Percentiles rank a stretch among this genome's conserved stretches.
These are phyloP conservation scores for Botryotinia globosa DNA, from an alignment of 2,329 filamentous ascomycete genomes.

Conservation along the genomic window DNA sequence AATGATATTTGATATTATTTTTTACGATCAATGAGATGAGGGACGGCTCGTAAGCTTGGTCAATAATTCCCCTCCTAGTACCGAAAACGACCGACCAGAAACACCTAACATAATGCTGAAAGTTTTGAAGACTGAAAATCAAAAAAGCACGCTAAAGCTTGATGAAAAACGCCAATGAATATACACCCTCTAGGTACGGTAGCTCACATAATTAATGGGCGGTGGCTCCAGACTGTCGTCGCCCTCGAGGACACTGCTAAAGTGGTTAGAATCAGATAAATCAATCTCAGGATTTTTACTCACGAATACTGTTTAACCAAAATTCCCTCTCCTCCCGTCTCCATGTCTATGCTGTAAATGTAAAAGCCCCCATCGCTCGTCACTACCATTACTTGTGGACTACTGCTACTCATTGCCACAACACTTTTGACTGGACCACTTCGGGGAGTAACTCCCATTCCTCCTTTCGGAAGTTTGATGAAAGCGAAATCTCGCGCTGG, in stretches of 20 bases:
- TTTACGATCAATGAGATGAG: background rate
- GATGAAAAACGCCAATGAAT: slow-evolving; percentile 14
- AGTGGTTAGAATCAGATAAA: background rate
- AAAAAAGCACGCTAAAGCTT: slow-evolving; percentile 5
- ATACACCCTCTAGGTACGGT: slow-evolving; percentile 16
- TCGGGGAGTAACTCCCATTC: slow-evolving; percentile 37
- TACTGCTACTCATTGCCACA: slow-evolving; percentile 95
- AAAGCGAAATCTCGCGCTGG: slow-evolving; percentile 92
- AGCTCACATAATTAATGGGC: slow-evolving; percentile 32
- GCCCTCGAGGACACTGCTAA: slow-evolving; percentile 36
- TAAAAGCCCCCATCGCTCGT: slow-evolving; percentile 95
- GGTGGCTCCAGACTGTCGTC: slow-evolving; percentile 38
- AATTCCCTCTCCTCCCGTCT: slow-evolving; percentile 88
- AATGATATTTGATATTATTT: slow-evolving; percentile 19
- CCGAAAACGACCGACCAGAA: slow-evolving; percentile 15
- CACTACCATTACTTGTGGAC: slow-evolving; percentile 95
- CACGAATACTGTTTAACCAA: slow-evolving; percentile 91
- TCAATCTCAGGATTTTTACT: slow-evolving; percentile 42
- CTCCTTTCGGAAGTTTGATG: slow-evolving; percentile 79
- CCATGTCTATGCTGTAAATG: slow-evolving; percentile 92
- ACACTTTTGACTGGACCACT: slow-evolving; percentile 73
- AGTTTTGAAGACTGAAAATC: background rate
- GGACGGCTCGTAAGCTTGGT: slow-evolving; percentile 19
- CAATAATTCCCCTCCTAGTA: slow-evolving; percentile 9
- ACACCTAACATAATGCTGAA: slow-evolving; percentile 19